Evolutionary conservation across 2,329 filamentous ascomycete genomes (phyloP), one percentile per base, ranked within the genome.

Genomic region (Colletotrichum shisoi): DNA sequence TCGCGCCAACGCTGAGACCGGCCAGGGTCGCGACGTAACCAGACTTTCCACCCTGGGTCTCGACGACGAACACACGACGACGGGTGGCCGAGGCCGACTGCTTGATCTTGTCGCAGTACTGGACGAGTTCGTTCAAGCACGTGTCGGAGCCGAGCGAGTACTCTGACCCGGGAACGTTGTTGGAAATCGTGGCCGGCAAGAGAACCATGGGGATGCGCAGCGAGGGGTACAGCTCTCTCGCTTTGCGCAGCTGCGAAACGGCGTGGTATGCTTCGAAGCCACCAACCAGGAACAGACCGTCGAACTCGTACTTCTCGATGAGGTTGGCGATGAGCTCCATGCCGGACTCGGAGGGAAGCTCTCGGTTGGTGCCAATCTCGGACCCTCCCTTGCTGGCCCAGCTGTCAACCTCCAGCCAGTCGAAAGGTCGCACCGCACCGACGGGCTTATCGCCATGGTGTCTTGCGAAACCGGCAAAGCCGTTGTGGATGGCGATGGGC

Each of bases 311-410:
- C 73, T 91, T 84, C 76, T 91, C 88, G 76, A 99, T 93, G 71
- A 94, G 89, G 73, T 88, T 87, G 40, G 94, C 94, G 31, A 95
- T 91, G 52, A 85, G 87, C 72, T 91, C 89, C 79, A 97, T 90
- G 72, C 96, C 94, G 0, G 87, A 89, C 74, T 97, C 94, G 21
- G 87, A 88, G 6, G 95, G 95, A 39, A 98, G 87, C 74, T 93
- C 93, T 73, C 95, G 91, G 83, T 99, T 99, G 31, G 94, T 99
- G 72, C 95, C 95, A 74, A 99, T 98, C 78, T 99, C 95, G 2
- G 94, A 98, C 69, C 95, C 95, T 76, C 95, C 95, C 80, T 93
- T 94, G 80, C 93, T 97, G 15, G 94, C 93, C 95, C 95, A 99
- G 69, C 88, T 85, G 76, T 98, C 94, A 5, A 96, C 93, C 75